Evolutionary conservation across 2,329 filamentous ascomycete genomes (phyloP).

Genomic region (Aspergillus jensenii): DNA sequence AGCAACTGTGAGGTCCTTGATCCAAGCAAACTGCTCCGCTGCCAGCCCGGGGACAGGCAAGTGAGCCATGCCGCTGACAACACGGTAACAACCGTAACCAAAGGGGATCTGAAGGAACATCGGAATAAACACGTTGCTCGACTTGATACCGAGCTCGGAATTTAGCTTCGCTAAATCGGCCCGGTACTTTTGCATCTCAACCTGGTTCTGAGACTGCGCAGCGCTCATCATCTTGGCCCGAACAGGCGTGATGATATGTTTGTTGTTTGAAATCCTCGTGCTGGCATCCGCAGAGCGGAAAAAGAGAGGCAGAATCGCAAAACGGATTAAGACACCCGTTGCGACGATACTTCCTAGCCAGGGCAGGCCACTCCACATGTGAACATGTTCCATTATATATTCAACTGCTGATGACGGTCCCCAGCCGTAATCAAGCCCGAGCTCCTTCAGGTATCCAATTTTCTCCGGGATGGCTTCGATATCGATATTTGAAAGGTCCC

Average conservation of each 20-base stretch:
- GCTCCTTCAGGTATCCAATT: conserved; percentile 76
- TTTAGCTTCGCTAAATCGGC: conserved; percentile 54
- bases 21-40: conserved; percentile 71
- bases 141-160: conserved; percentile 55
- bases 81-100: conserved; percentile 77
- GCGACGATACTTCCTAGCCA: conserved; percentile 78
- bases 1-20: conserved; percentile 69
- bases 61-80: conserved; percentile 69
- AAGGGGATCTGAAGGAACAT: conserved; percentile 64
- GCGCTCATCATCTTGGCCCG: conserved; percentile 54
- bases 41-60: conserved; percentile 81
- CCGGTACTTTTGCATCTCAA: conserved; percentile 48
- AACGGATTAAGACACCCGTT: conserved; percentile 65
- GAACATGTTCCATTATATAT: conserved; percentile 76
- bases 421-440: conserved; percentile 86
- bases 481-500: conserved; percentile 29
- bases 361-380: conserved; percentile 71
- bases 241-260: conserved; percentile 58
- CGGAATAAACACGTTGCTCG: conserved; percentile 54
- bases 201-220: conserved; percentile 46
- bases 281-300: conserved; percentile 61
- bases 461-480: conserved; percentile 66
- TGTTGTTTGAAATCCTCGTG: conserved; percentile 63
- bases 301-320: conserved; percentile 65
- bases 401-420: conserved; percentile 74